Conservation (phyloP, 202 grass and related monocot species). For the Eragrostis tef region DNA sequence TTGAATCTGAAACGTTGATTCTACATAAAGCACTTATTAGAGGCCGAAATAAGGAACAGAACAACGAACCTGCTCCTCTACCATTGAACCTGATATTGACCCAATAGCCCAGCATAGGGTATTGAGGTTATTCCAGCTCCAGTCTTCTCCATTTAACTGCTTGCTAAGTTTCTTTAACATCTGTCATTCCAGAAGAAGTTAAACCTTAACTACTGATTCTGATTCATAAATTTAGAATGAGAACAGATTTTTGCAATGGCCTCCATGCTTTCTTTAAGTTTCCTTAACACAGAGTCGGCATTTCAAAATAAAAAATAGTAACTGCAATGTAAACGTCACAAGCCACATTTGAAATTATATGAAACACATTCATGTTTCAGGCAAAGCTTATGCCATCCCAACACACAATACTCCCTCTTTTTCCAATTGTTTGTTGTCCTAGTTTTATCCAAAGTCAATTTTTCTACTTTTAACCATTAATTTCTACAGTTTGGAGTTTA, state of each 20-base stretch:
- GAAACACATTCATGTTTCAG: conserved; percentile 16
- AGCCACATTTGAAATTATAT: neutral
- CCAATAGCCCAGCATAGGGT: conserved; percentile 99
- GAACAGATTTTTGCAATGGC: conserved; percentile 16
- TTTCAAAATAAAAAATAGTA: neutral
- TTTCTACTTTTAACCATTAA: too few species aligned
- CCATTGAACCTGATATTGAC: conserved; percentile 99
- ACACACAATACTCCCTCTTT: neutral
- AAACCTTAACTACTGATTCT: neutral
- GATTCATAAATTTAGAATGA: conserved; percentile 29
- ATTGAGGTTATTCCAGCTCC: conserved; percentile 99
- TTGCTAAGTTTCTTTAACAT: conserved; percentile 97
- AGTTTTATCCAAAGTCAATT: too few species aligned
- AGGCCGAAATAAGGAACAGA: conserved; percentile 24
- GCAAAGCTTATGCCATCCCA: conserved; percentile 16
- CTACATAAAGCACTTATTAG: neutral
- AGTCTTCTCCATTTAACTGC: conserved; percentile 98
- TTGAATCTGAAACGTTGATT: conserved; percentile 55
- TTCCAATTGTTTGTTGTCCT: too few species aligned
- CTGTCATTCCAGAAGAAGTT: conserved; percentile 56
- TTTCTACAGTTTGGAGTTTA: too few species aligned
- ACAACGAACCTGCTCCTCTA: conserved; percentile 92
- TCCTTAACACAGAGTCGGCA: neutral
- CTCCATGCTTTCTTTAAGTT: neutral
- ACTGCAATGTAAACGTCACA: neutral